These are phyloP conservation scores for Citrullus amarus DNA, from an alignment of 306 rosid species.

Conservation along the genomic window DNA sequence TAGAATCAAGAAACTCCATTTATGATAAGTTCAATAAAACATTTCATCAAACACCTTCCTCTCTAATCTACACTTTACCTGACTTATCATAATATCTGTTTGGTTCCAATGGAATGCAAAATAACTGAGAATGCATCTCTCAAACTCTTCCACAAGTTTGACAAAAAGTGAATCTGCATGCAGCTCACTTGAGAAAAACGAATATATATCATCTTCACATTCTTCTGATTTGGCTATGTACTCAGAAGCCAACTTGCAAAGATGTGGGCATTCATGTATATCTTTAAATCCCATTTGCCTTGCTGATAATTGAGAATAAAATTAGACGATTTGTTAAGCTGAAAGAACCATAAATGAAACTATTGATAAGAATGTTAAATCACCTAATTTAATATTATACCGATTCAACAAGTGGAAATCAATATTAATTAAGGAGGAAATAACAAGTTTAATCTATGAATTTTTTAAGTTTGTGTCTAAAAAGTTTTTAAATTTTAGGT, in stretches of 20 bases:
- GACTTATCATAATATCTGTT: constrained; percentile 67
- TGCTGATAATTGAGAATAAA: constrained; percentile 30
- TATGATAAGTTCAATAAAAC: not conserved
- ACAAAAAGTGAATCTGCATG: constrained; percentile 81
- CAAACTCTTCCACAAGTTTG: constrained; percentile 96
- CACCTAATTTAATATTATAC: too few species aligned
- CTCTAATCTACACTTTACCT: constrained; percentile 27
- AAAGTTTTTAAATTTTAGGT: too few species aligned
- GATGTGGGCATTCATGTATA: constrained; percentile 58
- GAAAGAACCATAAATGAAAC: not conserved
- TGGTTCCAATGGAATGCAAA: constrained; percentile 88
- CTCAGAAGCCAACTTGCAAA: constrained; percentile 78
- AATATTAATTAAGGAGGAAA: too few species aligned
- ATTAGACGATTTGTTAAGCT: not conserved
- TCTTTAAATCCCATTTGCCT: constrained; percentile 93
- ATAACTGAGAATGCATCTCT: constrained; percentile 93
- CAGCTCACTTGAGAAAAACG: constrained; percentile 59
- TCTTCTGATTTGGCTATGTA: constrained; percentile 65
- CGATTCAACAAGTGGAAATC: too few species aligned
- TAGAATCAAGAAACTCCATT: not conserved
- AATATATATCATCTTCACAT: constrained; percentile 66
- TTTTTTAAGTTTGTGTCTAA: too few species aligned
- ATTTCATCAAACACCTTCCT: not conserved
- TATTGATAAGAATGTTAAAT: too few species aligned
- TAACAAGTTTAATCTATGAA: too few species aligned